Evolutionary conservation across 768 basidiomycete genomes (phyloP), one percentile per base, ranked within the genome.

Genomic region (Auriscalpium orientale): DNA sequence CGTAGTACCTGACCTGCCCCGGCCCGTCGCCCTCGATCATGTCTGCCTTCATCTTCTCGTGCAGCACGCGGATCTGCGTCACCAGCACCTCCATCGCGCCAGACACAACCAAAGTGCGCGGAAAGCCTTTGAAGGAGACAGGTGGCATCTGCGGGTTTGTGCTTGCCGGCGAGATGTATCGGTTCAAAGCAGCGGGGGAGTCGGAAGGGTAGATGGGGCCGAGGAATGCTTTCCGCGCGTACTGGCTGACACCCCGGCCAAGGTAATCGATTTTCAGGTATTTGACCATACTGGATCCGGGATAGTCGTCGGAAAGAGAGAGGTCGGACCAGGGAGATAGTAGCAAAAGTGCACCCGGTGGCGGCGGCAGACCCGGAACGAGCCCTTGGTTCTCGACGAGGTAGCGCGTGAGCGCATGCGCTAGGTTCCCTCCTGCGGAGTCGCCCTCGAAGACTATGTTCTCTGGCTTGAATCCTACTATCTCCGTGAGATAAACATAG

Each of bases 361-460:
- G 46, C 4, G 2, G 20, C 4, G 58, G 48, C 21, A 59, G 34
- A 18, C 35, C 51, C 7, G 43, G 22, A 3, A 48, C 18, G 28
- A 28, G 28, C 4, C 43, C 18, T 9, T 10, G 13, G 37, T 59
- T 33, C 53, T 59, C 51, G 4, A 51, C 47, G n/a, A 63, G 46
- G 48, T 63, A 61, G 7, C 60, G 59, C n/a, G 37, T 51, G 18
- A 63, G 49, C n/a, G 57, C 60, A 10, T 61, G 51, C 7, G 51
- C 52, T 21, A 63, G 59, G 49, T 60, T 58, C 5, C 46, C 62
- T n/a, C 62, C 62, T 4, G 62, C 62, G 21, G 62, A 63, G 53
- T 63, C 62, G 46, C 62, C 62, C n/a, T 36, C 38, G 33, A 63
- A 33, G 16, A 58, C 22, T 46, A 63, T 56, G 33, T 63, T 53